phyloP scores from a whole-genome alignment of 2,329 filamentous ascomycete genomes.

The Sporothrix phasma region DNA sequence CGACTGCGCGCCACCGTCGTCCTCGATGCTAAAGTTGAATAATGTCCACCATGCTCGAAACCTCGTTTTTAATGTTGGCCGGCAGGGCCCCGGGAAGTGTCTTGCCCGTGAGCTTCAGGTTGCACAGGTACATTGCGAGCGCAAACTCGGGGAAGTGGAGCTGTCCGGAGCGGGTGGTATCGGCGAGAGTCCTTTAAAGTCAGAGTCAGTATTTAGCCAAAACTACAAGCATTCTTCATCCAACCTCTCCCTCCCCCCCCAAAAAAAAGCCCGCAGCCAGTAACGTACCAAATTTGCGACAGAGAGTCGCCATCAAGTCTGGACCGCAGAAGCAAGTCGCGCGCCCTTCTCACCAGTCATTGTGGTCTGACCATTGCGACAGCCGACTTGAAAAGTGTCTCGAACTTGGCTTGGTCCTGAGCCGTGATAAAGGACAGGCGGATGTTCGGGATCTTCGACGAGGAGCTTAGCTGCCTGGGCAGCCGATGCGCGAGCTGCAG shows the following conservation, averaged over 20 bases:
- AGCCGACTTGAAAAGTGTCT: conserved; percentile 93
- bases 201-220: too few relatives aligned
- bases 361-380: conserved; percentile 71
- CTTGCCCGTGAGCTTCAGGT: conserved; percentile 82
- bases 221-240: too few relatives aligned
- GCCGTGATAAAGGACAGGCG: conserved; percentile 92
- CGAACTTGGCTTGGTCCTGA: conserved; percentile 90
- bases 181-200: conserved; percentile 82
- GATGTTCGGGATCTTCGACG: conserved; percentile 83
- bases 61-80: conserved; percentile 85
- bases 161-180: conserved; percentile 93
- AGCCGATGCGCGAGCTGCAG: conserved; percentile 30
- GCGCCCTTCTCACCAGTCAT: conserved; percentile 88
- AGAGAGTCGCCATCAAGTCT: conserved; percentile 78
- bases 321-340: conserved; percentile 79
- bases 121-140: conserved; percentile 96
- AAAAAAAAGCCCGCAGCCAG: too few relatives aligned
- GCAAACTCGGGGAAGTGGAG: conserved; percentile 97
- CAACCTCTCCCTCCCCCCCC: too few relatives aligned
- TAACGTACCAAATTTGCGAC: conserved; percentile 76
- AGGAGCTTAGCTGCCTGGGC: conserved; percentile 41
- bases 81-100: conserved; percentile 64
- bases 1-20: conserved; percentile 43
- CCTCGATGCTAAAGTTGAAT: conserved; percentile 88
- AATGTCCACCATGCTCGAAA: conserved; percentile 99